Evolutionary conservation across 306 rosid species (phyloP).

Genomic region (Fragaria ananassa): DNA sequence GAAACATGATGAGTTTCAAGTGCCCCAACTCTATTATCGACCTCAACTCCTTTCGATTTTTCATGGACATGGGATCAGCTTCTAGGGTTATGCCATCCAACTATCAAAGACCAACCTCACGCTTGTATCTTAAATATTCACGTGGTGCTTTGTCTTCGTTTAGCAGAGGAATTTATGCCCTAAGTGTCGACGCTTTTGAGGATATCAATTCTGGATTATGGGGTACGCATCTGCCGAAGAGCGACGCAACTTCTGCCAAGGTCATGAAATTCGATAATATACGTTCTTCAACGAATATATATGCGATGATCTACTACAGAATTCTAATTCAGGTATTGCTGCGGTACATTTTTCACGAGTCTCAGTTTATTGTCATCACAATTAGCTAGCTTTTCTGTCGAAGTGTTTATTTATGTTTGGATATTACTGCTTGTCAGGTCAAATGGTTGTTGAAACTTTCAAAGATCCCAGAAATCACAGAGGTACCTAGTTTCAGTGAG

Average conservation of each 20-base stretch:
- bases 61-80: not conserved
- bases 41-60: not conserved
- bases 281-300: not conserved
- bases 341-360: not conserved
- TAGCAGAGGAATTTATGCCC: not conserved
- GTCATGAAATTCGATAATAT: not conserved
- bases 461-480: slow-evolving; percentile 52
- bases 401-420: not conserved
- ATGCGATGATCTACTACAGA: not conserved
- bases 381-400: too few species aligned
- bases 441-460: slow-evolving; percentile 75
- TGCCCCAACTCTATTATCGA: not conserved
- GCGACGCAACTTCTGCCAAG: not conserved
- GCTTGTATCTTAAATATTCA: not conserved
- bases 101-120: not conserved
- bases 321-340: not conserved
- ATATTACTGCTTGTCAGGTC: slow-evolving; percentile 29
- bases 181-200: not conserved
- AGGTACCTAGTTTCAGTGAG: slow-evolving; percentile 74
- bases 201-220: not conserved
- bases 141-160: not conserved
- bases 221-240: not conserved
- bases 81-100: not conserved
- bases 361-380: not conserved
- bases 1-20: not conserved